Percentiles rank a stretch among this genome's conserved stretches.
phyloP scores from a whole-genome alignment of 2,329 filamentous ascomycete species.

The Tricladium varicosporioides region DNA sequence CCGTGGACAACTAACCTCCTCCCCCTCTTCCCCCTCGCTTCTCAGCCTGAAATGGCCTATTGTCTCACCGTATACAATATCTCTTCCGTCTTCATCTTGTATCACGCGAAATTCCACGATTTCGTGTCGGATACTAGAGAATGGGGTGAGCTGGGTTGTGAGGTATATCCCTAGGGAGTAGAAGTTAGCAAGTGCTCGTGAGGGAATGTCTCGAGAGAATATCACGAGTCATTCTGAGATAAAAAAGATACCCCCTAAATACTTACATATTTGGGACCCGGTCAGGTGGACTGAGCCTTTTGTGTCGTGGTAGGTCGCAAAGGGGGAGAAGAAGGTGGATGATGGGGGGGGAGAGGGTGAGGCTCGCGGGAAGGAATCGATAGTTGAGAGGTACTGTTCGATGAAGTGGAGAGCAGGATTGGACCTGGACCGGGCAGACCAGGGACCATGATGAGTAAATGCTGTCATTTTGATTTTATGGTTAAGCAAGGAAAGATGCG shows the following conservation, averaged over 20 bases:
- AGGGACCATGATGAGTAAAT: conserved; percentile 61
- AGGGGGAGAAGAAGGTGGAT: conserved; percentile 6
- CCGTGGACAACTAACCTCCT: conserved; percentile 14
- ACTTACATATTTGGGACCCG: conserved; percentile 11
- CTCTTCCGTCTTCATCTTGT: conserved; percentile 2
- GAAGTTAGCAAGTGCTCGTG: no score
- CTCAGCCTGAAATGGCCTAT: conserved; percentile 15
- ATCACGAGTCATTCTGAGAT: neutral
- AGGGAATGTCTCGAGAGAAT: no score
- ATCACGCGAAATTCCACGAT: conserved; percentile 10
- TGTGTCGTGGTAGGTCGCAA: conserved; percentile 15
- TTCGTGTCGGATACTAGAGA: conserved; percentile 11
- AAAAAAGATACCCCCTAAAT: neutral
- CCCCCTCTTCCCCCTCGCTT: conserved; percentile 10
- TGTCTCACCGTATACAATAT: conserved; percentile 15
- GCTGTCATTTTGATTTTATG: neutral
- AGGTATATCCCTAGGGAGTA: no score
- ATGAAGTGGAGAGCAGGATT: conserved; percentile 52
- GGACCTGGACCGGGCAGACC: conserved; percentile 88
- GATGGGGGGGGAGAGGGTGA: neutral
- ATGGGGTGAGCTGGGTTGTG: conserved; percentile 4
- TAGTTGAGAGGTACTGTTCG: conserved; percentile 7
- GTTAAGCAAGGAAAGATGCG: neutral
- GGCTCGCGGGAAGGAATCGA: conserved; percentile 3
- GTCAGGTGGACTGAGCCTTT: conserved; percentile 16